These are phyloP conservation scores for Trametes punicea DNA, from an alignment of 768 basidiomycete species.

Conservation along the genomic window DNA sequence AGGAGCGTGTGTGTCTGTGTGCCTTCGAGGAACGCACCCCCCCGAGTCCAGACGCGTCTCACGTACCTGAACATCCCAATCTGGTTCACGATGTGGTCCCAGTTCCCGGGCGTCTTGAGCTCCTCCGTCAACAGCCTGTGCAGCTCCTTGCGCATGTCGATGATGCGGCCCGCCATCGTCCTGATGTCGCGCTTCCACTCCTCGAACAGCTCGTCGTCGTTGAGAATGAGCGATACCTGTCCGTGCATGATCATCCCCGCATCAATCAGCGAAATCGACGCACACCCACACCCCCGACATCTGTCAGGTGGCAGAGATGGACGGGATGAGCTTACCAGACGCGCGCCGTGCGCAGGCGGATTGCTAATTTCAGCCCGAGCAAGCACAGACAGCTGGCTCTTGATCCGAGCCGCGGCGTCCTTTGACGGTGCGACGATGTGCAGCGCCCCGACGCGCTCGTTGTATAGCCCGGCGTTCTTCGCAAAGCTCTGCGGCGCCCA, in stretches of 20 bases:
- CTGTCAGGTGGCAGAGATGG: neutral
- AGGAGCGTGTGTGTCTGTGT: neutral
- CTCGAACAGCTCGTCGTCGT: constrained; percentile 65
- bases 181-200: constrained; percentile 90
- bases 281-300: too few species aligned
- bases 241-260: neutral
- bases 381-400: constrained; percentile 87
- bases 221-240: constrained; percentile 80
- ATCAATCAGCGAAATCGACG: constrained; percentile 2
- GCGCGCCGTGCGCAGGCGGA: constrained; percentile 88
- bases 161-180: constrained; percentile 93
- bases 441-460: constrained; percentile 92
- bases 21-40: neutral
- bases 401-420: constrained; percentile 69
- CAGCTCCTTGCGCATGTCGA: constrained; percentile 83
- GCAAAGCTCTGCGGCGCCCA: constrained; percentile 75
- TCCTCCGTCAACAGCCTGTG: constrained; percentile 70
- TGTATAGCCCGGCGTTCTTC: constrained; percentile 94
- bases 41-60: neutral
- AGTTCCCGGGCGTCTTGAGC: constrained; percentile 84
- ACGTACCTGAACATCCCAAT: constrained; percentile 96
- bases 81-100: constrained; percentile 94
- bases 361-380: constrained; percentile 95
- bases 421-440: constrained; percentile 67
- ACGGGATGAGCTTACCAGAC: constrained; percentile 56